phyloP scores from a whole-genome alignment of 768 basidiomycete species.

The Tricholoma matsutake region DNA sequence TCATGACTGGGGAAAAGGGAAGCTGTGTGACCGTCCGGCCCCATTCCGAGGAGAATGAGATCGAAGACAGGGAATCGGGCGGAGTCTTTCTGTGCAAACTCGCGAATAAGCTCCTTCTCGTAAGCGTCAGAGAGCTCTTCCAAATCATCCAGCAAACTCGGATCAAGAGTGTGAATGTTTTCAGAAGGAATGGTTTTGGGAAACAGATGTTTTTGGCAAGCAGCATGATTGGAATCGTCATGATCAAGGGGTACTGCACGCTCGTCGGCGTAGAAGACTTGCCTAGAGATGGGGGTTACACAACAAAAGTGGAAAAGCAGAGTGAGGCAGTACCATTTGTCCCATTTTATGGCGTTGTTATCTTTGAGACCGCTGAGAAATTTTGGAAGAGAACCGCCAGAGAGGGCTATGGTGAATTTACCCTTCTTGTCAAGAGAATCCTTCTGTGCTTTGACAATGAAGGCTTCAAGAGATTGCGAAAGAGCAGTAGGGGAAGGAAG shows the following conservation, averaged over 20 bases:
- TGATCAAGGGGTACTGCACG: conserved; percentile 91
- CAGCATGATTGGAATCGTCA: conserved; percentile 86
- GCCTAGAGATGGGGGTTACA: conserved; percentile 50
- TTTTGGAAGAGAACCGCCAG: conserved; percentile 88
- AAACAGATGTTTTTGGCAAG: conserved; percentile 73
- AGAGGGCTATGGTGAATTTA: conserved; percentile 89
- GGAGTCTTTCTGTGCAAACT: conserved; percentile 90
- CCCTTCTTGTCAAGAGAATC: conserved; percentile 88
- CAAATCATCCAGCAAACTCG: conserved; percentile 59
- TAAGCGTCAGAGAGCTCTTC: conserved; percentile 82
- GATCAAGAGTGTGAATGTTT: conserved; percentile 86
- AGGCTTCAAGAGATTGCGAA: conserved; percentile 66
- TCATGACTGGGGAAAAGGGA: conserved; percentile 94
- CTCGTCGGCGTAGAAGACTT: conserved; percentile 97
- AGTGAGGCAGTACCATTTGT: conserved; percentile 70
- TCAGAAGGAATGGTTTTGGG: conserved; percentile 69
- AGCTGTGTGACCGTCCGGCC: conserved; percentile 97
- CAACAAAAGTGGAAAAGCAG: background rate
- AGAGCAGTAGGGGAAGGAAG: conserved; percentile 60
- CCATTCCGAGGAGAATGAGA: conserved; percentile 94
- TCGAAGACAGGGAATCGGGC: conserved; percentile 98
- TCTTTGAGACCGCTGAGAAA: conserved; percentile 70
- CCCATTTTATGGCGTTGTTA: conserved; percentile 76
- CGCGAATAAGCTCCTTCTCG: conserved; percentile 79
- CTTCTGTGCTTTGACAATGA: conserved; percentile 83